Conservation (phyloP, 495 filamentous ascomycete genomes). For the Penicillium pulvis region DNA sequence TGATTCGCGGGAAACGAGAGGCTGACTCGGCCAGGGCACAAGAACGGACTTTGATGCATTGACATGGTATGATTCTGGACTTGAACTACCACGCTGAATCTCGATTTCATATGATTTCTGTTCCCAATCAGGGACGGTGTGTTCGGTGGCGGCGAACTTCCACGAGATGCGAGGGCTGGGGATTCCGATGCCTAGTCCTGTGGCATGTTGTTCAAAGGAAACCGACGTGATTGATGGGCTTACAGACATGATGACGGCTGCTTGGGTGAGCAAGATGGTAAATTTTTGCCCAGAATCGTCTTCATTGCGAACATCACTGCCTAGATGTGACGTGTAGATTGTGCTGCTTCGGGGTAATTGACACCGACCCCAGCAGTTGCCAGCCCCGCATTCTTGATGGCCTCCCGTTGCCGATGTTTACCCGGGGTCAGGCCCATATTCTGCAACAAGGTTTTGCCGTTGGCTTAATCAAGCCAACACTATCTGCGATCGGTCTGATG, state of each 20-base stretch:
- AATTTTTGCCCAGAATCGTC: no score
- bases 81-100: conserved; percentile 16
- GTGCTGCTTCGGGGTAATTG: neutral
- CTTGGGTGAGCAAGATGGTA: no score
- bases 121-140: conserved; percentile 30
- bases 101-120: conserved; percentile 41
- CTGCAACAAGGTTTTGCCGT: no score
- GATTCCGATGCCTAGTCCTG: conserved; percentile 32
- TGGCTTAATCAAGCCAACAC: no score
- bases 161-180: conserved; percentile 38
- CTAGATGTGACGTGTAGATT: neutral
- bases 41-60: conserved; percentile 39
- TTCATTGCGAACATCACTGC: neutral
- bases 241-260: conserved; percentile 6
- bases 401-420: neutral
- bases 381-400: neutral
- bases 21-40: conserved; percentile 52
- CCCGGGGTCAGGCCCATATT: neutral
- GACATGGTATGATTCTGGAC: conserved; percentile 16
- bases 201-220: conserved; percentile 37
- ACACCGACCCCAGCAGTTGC: neutral
- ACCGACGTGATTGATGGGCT: conserved; percentile 17
- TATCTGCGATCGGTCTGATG: no score
- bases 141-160: conserved; percentile 24
- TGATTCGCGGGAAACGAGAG: conserved; percentile 43